Base-by-base conservation (phyloP, 768 basidiomycete species). In the Boletus edulis region DNA sequence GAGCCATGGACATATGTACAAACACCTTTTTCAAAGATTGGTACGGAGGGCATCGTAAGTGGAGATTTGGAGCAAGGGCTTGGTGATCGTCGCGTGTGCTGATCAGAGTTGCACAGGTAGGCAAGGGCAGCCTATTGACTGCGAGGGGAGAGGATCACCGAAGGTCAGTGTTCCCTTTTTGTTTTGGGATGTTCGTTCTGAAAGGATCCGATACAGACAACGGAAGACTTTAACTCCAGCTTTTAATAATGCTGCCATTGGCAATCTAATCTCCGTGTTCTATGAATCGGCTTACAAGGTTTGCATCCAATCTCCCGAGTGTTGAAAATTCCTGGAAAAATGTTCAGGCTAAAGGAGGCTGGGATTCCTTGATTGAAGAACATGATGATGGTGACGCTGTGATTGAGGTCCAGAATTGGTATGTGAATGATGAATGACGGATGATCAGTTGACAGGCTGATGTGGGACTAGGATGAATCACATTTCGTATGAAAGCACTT, bases 331-430 rank as follows among this genome's bases (percentile, higher is more conserved):
- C 22, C 18, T 8, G 15, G 12, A 2, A 22, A 46, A n/a, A 29
- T 4, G 10, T 15, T 18, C 37, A 74, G 72, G 62, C 56, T 8
- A 73, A 72, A 63, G 54, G 61, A 1, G 49, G 52, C 22, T 75
- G 73, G 73, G 72, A 74, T 11, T 49, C 59, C 3, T 44, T 62
- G 18, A 57, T 73, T 2, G 66, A 70, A 31, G 46, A 63, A n/a
- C 49, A 17, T 3, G 56, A 61, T 2, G 50, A 51, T n/a, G 67
- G 60, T 3, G 65, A 70, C 22, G 64, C 69, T 0, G 35, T 75
- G 6, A 76, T 82, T 32, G 78, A 82, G 41, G 79, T 82, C 13
- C 77, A 82, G 55, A 67, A 59, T 42, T 82, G 81, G 78, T 76
- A 41, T 7, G 68, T 27, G 3, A n/a, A 27, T 8, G 3, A n/a